Conservation (phyloP, 2,329 filamentous ascomycete species). For the Colletotrichum tabaci region DNA sequence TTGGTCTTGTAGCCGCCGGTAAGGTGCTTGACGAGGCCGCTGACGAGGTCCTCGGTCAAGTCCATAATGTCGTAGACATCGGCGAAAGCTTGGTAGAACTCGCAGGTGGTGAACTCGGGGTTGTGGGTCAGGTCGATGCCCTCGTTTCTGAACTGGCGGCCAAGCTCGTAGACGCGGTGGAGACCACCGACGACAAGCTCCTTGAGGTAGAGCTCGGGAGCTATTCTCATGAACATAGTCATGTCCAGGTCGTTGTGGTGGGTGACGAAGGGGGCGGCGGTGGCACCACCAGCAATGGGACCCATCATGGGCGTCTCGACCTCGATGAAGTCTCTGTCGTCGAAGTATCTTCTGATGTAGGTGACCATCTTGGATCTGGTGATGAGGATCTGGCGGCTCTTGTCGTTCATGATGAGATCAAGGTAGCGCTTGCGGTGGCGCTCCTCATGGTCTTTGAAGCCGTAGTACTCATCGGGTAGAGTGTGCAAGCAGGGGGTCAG, state of each 20-base stretch:
- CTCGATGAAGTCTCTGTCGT: conserved; percentile 89
- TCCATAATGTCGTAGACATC: conserved; percentile 92
- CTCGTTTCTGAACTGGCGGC: conserved; percentile 96
- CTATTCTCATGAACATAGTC: conserved; percentile 87
- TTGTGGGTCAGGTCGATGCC: conserved; percentile 95
- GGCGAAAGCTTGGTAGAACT: conserved; percentile 96
- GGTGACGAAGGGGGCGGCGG: conserved; percentile 93
- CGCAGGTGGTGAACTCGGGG: conserved; percentile 96
- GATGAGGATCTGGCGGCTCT: conserved; percentile 85
- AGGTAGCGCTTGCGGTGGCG: conserved; percentile 93
- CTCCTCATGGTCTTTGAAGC: conserved; percentile 95
- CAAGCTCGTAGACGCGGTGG: conserved; percentile 95
- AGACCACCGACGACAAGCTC: conserved; percentile 94
- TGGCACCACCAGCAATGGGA: conserved; percentile 93
- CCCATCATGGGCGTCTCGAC: conserved; percentile 99
- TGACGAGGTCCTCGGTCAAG: conserved; percentile 93
- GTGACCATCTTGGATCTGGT: conserved; percentile 89
- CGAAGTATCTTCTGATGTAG: conserved; percentile 91
- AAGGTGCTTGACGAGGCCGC: conserved; percentile 88
- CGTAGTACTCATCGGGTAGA: conserved; percentile 91
- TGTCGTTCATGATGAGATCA: conserved; percentile 97
- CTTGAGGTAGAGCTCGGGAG: conserved; percentile 97
- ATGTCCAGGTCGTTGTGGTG: conserved; percentile 97
- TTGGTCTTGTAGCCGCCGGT: conserved; percentile 88
- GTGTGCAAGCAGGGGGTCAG: conserved; percentile 93